Base-by-base conservation (phyloP, 2,329 filamentous ascomycete species). In the Fusarium pseudograminearum region DNA sequence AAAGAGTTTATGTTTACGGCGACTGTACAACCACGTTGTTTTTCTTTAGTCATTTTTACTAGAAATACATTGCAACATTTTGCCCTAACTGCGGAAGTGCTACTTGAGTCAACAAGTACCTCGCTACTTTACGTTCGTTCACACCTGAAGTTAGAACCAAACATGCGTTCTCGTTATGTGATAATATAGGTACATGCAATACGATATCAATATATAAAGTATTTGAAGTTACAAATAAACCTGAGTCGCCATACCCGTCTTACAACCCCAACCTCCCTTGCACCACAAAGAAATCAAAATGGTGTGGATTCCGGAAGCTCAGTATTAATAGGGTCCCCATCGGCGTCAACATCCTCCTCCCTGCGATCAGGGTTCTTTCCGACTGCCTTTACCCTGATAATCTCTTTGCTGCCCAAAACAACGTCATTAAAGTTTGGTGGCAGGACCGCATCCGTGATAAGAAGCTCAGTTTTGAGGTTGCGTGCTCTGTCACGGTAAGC, bases 401-500 rank as follows among this genome's bases (percentile, higher is more conserved):
- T 76, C 75, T 88, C 86, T 76, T 88, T 89, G 64, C 77, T 78
- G 18, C 85, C 80, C 16, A 89, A 78, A 14, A 79, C 76, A 18
- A 89, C 83, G 7, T 78, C 73, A 65, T 89, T 84, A 61, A 88
- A 89, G 7, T 80, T 78, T 0, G 77, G 75, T 3, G 85, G 85
- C 6, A 89, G 76, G 12, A 77, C 38, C 4, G 61, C 64, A 71
- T 87, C 84, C 4, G 77, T 74, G 52, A 82, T 79, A 18, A 89
- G 78, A 46, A 84, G 80, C 33, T 84, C 82, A 36, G 86, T 83
- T 78, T 89, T 89, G 57, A 87, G 68, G 58, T 86, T 83, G 51
- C 86, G 83, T n/a, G 86, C 86, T 76, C 85, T 86, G 79, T 89
- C 86, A 9, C 86, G 85, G 59, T 86, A 81, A 7, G 85, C 83